Evolutionary conservation across 345 rosid genomes (phyloP), one percentile per base, ranked within the genome.

Genomic region (Pistacia integerrima): DNA sequence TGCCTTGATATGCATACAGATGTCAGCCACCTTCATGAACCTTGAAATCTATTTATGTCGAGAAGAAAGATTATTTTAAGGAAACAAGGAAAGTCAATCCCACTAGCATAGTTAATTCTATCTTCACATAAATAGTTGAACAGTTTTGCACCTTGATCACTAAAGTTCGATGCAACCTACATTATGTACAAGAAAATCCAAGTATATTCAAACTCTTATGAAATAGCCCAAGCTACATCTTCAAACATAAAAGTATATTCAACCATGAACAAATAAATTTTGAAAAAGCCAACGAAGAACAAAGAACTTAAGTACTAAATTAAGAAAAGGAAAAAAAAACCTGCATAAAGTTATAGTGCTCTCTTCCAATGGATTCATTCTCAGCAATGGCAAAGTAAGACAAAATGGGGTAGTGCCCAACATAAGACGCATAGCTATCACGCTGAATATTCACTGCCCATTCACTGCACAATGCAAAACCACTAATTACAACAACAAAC

Each of bases 391-490:
- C 93, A 80, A 94, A 93, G 84, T 86, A 94, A 25, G 97, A 87
- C 75, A 91, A 80, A 74, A 94, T 80, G 0, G 97, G 95, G 78
- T 91, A 91, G 77, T 93, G 98, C 18, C 98, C 98, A n/a, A 89
- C 36, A 81, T 94, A 93, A 0, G 98, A 94, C 28, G 98, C 98
- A 79, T 83, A 94, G 77, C 98, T 94, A 76, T 94, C 98, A 5
- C 97, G 88, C 79, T 93, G 97, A 49, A 92, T 90, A 79, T 94
- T 92, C 88, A 94, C 93, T 0, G 94, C 98, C 98, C 98, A 94
- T 76, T 94, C 98, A 66, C 98, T 94, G 69, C 18, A 72, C 72
- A 75, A 9, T 66, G 0, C 35, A 70, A 56, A 33, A 30, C 38
- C 3, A 58, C 2, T 46, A 22, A 74, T 17, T 28, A 4, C 67